Percentiles rank a stretch among this genome's conserved stretches.
Evolutionary conservation across 257 asterid species (phyloP).

Genomic region (Rhazya stricta): DNA sequence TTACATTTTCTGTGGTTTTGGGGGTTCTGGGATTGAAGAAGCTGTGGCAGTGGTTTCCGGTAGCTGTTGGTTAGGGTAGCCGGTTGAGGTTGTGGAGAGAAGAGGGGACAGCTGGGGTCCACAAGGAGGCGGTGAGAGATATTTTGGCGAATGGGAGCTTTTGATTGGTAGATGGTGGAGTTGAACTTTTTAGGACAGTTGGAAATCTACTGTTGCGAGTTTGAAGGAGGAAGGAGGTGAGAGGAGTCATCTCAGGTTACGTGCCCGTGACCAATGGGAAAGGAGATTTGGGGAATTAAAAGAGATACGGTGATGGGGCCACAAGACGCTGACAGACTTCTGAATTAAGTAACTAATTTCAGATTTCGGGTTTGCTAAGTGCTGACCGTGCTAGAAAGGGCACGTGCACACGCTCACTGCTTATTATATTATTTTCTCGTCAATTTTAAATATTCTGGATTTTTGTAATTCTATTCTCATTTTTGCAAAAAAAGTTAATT

Average conservation of each 20-base stretch:
- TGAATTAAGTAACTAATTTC: slow-evolving; percentile 22
- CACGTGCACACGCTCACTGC: too few relatives aligned
- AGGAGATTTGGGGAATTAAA: neutral
- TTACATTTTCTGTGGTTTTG: neutral
- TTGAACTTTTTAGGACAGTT: neutral
- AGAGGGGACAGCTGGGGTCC: neutral
- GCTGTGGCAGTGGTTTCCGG: slow-evolving; percentile 1
- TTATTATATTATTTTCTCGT: too few relatives aligned
- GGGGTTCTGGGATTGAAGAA: neutral
- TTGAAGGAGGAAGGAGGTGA: neutral
- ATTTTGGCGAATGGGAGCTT: neutral
- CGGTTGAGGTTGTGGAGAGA: neutral
- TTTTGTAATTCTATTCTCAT: too few relatives aligned
- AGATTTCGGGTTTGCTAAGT: neutral
- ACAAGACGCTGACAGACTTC: slow-evolving; percentile 7
- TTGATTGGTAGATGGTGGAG: neutral
- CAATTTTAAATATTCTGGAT: too few relatives aligned
- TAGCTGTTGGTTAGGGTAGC: neutral
- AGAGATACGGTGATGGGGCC: neutral
- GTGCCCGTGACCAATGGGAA: slow-evolving; percentile 23
- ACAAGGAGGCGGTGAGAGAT: neutral
- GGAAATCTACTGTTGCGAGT: neutral
- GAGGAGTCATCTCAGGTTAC: neutral
- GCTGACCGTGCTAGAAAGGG: neutral
- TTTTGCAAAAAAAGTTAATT: too few relatives aligned